phyloP scores from a whole-genome alignment of 371 early-diverging fungal species.

The Mortierella sp. region DNA sequence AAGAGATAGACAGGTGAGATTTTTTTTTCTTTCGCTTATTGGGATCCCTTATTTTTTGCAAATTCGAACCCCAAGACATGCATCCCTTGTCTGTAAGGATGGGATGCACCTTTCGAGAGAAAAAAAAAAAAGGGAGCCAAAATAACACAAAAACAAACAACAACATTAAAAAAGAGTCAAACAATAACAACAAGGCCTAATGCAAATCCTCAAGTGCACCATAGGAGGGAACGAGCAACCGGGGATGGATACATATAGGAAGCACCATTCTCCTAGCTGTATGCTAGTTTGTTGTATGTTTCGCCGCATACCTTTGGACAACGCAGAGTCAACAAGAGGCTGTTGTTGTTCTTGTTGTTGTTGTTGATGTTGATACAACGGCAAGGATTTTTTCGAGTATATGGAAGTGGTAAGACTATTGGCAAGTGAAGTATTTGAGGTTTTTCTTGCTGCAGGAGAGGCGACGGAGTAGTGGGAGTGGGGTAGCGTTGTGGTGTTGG shows the following conservation, averaged over 20 bases:
- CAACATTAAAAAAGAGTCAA: neutral
- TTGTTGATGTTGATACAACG: neutral
- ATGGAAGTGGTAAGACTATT: neutral
- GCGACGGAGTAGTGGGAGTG: neutral
- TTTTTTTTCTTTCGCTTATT: conserved; percentile 9
- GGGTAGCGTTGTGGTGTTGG: neutral
- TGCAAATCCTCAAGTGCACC: neutral
- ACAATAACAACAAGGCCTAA: neutral
- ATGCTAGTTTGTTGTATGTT: neutral
- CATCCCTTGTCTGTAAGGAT: neutral
- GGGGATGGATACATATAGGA: neutral
- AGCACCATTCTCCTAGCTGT: neutral
- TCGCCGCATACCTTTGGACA: conserved; percentile 18
- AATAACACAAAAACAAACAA: neutral
- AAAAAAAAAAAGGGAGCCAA: neutral
- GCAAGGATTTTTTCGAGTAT: neutral
- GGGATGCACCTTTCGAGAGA: neutral
- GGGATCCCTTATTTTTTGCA: neutral
- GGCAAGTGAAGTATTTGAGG: neutral
- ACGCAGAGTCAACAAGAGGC: conserved; percentile 10
- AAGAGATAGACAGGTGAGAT: neutral
- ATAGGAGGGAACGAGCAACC: neutral
- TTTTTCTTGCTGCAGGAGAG: neutral
- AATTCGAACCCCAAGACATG: neutral
- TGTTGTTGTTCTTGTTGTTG: too few relatives aligned